Base-by-base conservation (phyloP, 2,329 filamentous ascomycete species). In the Aspergillus viridinutans region DNA sequence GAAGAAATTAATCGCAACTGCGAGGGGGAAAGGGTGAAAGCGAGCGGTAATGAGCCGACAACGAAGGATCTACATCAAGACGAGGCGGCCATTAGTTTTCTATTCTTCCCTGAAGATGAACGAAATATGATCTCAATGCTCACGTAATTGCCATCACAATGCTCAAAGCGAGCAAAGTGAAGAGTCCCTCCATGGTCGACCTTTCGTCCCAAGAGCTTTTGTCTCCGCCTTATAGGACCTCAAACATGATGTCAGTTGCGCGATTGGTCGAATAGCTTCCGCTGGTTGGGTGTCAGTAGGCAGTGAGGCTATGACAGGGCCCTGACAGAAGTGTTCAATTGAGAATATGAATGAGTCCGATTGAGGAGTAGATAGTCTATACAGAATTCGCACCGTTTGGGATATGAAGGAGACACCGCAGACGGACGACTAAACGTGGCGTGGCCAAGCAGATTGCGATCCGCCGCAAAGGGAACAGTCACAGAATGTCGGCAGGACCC, bases 1-100 rank as follows among this genome's bases (percentile, higher is more conserved):
- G 92, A 92, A 23, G 93, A 95, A 71, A 97, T 90, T 51, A 96
- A 80, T 69, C 93, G 88, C 56, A 97, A 80, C 74, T 96, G 91
- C 47, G 91, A 90, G 58, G 89, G 86, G 29, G 92, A 93, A 26
- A 99, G 83, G 56, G 88, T 85, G 80, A 99, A 90, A 57, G 91
- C 92, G 52, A 99, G 81, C 40, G 94, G 94, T 63, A 99, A 81
- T 64, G 91, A 89, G 75, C 94, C 94, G 65, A 93, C 92, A 55
- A 96, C 83, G 74, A 97, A 97, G 58, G 94, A 97, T 68, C 93
- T 97, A 72, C 53, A 28, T 53, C 50, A 43, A 38, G 23, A 23
- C 21, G 47, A n/a, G 32, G 58, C 42, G 53, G 49, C 43, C 42
- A 48, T 63, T 59, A 64, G 63, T 55, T 53, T n/a, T 40, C 52